phyloP scores from a whole-genome alignment of 345 rosid genomes.

The Bretschneidera sinensis region DNA sequence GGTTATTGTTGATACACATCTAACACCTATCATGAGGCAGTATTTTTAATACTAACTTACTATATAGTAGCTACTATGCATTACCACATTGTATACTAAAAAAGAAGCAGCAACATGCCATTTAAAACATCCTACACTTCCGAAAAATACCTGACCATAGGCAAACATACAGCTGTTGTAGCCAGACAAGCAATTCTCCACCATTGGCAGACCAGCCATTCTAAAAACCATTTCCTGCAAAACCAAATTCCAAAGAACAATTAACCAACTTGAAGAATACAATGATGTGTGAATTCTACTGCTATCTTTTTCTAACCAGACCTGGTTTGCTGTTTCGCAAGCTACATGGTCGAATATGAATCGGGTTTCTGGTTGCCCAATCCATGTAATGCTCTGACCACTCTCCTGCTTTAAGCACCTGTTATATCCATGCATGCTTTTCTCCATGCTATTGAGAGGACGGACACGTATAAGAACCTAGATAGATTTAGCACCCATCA shows the following conservation, averaged over 20 bases:
- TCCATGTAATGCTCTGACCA: conserved; percentile 72
- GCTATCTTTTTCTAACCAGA: conserved; percentile 20
- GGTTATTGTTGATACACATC: no score
- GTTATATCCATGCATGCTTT: conserved; percentile 53
- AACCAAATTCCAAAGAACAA: conserved; percentile 7
- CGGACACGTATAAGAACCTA: conserved; percentile 84
- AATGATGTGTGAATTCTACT: background rate
- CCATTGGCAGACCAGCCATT: conserved; percentile 89
- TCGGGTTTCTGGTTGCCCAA: conserved; percentile 84
- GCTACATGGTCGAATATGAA: conserved; percentile 90
- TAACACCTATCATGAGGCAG: no score
- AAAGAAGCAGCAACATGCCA: no score
- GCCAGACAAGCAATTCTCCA: conserved; percentile 95
- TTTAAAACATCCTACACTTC: no score
- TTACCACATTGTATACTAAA: no score
- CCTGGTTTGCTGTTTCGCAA: conserved; percentile 93
- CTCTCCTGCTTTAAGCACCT: conserved; percentile 94
- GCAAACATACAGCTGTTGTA: conserved; percentile 98
- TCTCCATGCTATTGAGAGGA: conserved; percentile 85
- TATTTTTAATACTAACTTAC: no score
- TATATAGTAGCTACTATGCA: no score
- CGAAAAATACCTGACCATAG: conserved; percentile 77
- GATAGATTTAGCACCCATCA: conserved; percentile 11
- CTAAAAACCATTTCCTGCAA: conserved; percentile 82
- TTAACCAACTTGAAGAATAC: conserved; percentile 1